These are phyloP conservation scores for Aspergillus incahuasiensis DNA, from an alignment of 495 filamentous ascomycete species.

Conservation along the genomic window DNA sequence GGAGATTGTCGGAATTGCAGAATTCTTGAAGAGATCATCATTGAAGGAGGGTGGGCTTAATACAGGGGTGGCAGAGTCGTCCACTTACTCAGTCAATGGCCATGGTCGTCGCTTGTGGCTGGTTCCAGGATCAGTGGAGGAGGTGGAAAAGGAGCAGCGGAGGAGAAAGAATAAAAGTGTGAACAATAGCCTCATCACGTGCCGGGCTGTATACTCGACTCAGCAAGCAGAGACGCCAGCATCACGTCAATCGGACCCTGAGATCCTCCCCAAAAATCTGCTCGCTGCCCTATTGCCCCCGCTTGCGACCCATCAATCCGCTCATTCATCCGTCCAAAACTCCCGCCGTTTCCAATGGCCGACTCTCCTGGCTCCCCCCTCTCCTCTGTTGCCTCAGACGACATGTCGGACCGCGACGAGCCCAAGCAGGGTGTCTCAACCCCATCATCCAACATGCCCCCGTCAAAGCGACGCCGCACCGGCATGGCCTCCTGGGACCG, in stretches of 20 bases:
- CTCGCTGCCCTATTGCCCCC: slow-evolving; percentile 4
- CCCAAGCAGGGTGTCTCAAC: slow-evolving; percentile 43
- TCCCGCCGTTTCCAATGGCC: slow-evolving; percentile 30
- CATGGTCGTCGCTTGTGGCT: not conserved
- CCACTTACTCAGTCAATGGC: not conserved
- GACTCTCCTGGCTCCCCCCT: slow-evolving; percentile 49
- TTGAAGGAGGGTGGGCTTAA: slow-evolving; percentile 6
- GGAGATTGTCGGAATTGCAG: slow-evolving; percentile 56
- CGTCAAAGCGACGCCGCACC: slow-evolving; percentile 49
- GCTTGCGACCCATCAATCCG: slow-evolving; percentile 2
- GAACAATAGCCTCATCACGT: slow-evolving; percentile 29
- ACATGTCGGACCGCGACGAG: slow-evolving; percentile 47
- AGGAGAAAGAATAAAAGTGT: not conserved
- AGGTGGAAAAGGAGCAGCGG: slow-evolving; percentile 6
- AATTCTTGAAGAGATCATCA: slow-evolving; percentile 51
- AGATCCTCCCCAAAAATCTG: not conserved
- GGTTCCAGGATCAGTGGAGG: not conserved
- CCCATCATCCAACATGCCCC: slow-evolving; percentile 42
- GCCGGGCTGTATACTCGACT: slow-evolving; percentile 21
- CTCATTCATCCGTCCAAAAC: slow-evolving; percentile 8
- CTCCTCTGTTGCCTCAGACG: slow-evolving; percentile 47
- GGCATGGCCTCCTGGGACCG: slow-evolving; percentile 47
- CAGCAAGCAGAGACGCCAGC: slow-evolving; percentile 9
- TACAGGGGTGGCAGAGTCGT: not conserved
- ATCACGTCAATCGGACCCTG: slow-evolving; percentile 6